Percentiles rank a stretch among this genome's conserved stretches.
phyloP scores from a whole-genome alignment of 108 stramenopile species.

The Fragilariopsis cylindrus region DNA sequence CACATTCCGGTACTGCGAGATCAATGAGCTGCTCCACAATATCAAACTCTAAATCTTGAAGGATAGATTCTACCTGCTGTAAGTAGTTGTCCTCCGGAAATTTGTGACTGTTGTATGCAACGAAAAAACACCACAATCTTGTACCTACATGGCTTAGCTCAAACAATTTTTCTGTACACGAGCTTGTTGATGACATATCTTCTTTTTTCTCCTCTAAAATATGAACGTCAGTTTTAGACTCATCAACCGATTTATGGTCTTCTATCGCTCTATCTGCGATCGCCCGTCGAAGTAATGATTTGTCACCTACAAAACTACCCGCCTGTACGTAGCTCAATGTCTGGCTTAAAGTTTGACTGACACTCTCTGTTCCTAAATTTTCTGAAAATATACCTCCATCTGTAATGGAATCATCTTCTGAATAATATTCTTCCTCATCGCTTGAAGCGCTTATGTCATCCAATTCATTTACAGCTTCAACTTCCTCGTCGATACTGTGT shows the following conservation, averaged over 20 bases:
- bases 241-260: neutral
- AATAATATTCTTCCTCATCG: conserved; percentile 20
- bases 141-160: conserved; percentile 42
- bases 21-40: conserved; percentile 33
- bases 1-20: conserved; percentile 34
- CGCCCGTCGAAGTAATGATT: conserved; percentile 14
- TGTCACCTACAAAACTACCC: neutral
- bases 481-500: conserved; percentile 21
- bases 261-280: conserved; percentile 5
- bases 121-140: conserved; percentile 55
- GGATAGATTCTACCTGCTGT: conserved; percentile 40
- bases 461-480: conserved; percentile 27
- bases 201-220: conserved; percentile 37
- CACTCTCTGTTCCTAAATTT: neutral
- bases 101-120: conserved; percentile 35
- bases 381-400: conserved; percentile 20
- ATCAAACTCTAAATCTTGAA: conserved; percentile 38
- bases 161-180: neutral
- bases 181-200: neutral
- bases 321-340: conserved; percentile 10
- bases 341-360: conserved; percentile 17
- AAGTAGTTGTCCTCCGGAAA: conserved; percentile 50
- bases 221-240: neutral
- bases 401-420: conserved; percentile 22
- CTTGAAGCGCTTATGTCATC: conserved; percentile 6